Evolutionary conservation across 1,139 yeast genomes (phyloP), one percentile per base, ranked within the genome.

Genomic region (Pichia sp.): DNA sequence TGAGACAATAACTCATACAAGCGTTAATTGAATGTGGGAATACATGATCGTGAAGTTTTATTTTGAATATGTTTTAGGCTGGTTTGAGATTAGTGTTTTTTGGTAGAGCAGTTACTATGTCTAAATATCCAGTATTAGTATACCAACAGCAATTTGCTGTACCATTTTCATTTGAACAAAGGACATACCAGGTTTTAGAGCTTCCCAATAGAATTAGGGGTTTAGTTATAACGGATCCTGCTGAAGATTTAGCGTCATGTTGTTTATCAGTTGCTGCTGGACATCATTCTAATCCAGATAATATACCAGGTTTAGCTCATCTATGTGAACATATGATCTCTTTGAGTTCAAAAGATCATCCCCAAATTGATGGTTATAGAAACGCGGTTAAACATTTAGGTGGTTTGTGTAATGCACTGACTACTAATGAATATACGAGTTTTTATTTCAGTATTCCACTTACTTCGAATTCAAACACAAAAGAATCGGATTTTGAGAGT

Each of bases 251-350:
- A 0, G 76, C 77, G 1, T 68, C 82, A 0, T 69, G 70, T 44
- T 71, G 77, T 2, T 50, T 83, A 4, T 69, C 83, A 20, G 79
- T 83, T 0, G 77, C 77, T 0, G 60, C 81, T 0, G 92, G 92
- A 1, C 79, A 88, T 1, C 76, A 76, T 57, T 69, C 74, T 45
- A 90, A 85, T 56, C 83, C 85, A 1, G 67, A 65, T 4, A 67
- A 68, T 1, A 46, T 73, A 0, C 74, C 74, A 0, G 92, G 92
- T 0, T 56, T 84, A 36, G 90, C 92, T 0, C 94, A 85, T 65
- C 68, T 84, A 40, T 82, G 88, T 60, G 92, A 85, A 53, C 92
- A 85, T 61, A 71, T 79, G 74, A 55, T 84, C 1, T 72, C 80
- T 45, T 69, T 76, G 43, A 85, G 86, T 1, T 76, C 85, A 0